These are phyloP conservation scores for Trypanosoma congolense DNA, from an alignment of 208 protist genomes.

Conservation along the genomic window DNA sequence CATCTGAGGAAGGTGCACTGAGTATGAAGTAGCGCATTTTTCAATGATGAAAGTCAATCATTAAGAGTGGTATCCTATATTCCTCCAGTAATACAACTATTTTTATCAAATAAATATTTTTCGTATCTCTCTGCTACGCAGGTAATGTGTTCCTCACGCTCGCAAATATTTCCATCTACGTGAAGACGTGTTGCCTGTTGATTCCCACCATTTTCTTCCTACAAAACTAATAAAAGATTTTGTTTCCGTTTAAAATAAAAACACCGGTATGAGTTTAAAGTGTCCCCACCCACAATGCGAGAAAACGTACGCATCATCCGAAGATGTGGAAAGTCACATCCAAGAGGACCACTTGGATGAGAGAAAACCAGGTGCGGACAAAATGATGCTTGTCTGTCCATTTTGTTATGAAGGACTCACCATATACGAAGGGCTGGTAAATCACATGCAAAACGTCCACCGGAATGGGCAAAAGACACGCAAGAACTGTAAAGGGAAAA, in stretches of 20 bases:
- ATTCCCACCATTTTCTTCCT: not conserved
- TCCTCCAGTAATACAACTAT: not conserved
- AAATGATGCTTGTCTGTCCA: not conserved
- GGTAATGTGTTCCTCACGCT: not conserved
- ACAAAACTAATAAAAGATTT: not conserved
- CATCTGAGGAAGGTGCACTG: too few species aligned
- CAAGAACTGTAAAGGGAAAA: not conserved
- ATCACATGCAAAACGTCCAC: not conserved
- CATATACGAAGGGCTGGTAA: not conserved
- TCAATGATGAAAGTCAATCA: not conserved
- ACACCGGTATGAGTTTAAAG: not conserved
- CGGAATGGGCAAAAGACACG: not conserved
- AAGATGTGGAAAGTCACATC: not conserved
- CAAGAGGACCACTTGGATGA: too few species aligned
- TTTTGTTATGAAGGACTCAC: not conserved
- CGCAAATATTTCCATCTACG: not conserved
- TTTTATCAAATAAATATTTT: constrained; percentile 1
- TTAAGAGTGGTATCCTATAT: not conserved
- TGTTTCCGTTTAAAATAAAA: not conserved
- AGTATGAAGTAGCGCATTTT: too few species aligned
- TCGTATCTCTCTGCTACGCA: not conserved
- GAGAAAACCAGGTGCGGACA: not conserved
- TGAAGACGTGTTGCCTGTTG: not conserved
- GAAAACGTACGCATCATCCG: not conserved
- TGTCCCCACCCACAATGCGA: not conserved